phyloP scores from a whole-genome alignment of 1,139 yeast genomes.

The Martiniozyma asiatica region DNA sequence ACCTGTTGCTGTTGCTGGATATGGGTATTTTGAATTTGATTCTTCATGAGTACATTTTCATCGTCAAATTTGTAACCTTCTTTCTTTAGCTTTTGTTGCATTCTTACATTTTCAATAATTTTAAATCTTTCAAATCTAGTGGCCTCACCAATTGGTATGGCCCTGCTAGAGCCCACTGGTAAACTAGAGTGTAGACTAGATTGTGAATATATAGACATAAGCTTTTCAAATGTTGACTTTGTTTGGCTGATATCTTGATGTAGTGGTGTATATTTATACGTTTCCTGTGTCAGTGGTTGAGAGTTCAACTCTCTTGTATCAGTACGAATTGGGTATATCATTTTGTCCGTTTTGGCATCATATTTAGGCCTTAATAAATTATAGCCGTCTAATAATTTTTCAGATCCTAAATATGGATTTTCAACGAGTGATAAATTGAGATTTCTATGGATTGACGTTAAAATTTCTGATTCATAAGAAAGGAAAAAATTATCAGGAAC shows the following conservation, averaged over 20 bases:
- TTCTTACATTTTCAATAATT: conserved; percentile 36
- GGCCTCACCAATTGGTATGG: conserved; percentile 20
- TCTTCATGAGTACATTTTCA: neutral
- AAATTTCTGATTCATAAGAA: conserved; percentile 73
- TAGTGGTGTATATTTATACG: conserved; percentile 31
- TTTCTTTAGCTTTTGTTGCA: conserved; percentile 15
- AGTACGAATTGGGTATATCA: conserved; percentile 35
- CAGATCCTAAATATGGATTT: conserved; percentile 47
- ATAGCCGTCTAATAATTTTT: conserved; percentile 31
- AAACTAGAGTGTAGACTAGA: conserved; percentile 23
- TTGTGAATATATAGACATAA: conserved; percentile 47
- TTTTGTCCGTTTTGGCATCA: conserved; percentile 29
- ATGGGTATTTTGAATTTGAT: too few species aligned
- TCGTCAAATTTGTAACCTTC: conserved; percentile 13
- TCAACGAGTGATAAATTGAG: conserved; percentile 62
- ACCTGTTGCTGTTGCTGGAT: too few species aligned
- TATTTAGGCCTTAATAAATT: conserved; percentile 30
- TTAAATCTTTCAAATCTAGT: conserved; percentile 37
- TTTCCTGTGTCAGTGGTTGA: conserved; percentile 24
- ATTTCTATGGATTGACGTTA: conserved; percentile 66
- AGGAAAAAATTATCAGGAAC: conserved; percentile 70
- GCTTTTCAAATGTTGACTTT: conserved; percentile 79
- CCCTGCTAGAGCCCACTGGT: conserved; percentile 16
- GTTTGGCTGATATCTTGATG: conserved; percentile 64
- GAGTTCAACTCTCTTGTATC: conserved; percentile 26